Percentiles rank a stretch among this genome's conserved stretches.
Conservation (phyloP, 768 basidiomycete genomes). For the Arthromyces matolae region DNA sequence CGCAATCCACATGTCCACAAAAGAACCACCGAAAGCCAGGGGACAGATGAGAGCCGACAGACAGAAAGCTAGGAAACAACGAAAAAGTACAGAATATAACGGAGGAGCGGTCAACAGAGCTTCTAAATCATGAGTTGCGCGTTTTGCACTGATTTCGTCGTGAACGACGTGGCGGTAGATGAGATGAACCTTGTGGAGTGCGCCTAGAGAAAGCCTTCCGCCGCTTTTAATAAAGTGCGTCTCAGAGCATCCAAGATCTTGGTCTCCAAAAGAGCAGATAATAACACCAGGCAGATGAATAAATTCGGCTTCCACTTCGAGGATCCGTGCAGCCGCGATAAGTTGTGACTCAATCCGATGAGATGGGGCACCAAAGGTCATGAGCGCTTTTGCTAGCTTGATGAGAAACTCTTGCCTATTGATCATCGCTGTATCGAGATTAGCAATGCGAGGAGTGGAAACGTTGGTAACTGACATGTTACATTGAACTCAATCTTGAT, state of each 20-base stretch:
- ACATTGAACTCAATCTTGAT: conserved; percentile 74
- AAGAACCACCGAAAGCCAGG: conserved; percentile 79
- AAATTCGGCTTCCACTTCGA: conserved; percentile 90
- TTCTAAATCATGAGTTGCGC: conserved; percentile 63
- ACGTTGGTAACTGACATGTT: conserved; percentile 43
- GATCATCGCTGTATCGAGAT: conserved; percentile 54
- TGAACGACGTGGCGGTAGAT: conserved; percentile 88
- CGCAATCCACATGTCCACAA: conserved; percentile 82
- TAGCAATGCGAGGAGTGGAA: neutral
- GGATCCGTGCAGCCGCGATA: conserved; percentile 79
- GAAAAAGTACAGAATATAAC: conserved; percentile 56
- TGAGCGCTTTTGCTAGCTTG: conserved; percentile 80
- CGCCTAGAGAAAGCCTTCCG: conserved; percentile 77
- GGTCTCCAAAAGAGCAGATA: conserved; percentile 87
- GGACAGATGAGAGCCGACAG: conserved; percentile 79
- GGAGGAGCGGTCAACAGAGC: conserved; percentile 60
- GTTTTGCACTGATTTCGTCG: conserved; percentile 83
- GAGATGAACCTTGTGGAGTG: conserved; percentile 78
- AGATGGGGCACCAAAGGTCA: conserved; percentile 90
- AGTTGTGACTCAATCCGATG: conserved; percentile 94
- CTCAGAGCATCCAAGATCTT: conserved; percentile 84
- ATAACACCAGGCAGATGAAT: conserved; percentile 80
- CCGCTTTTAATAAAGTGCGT: conserved; percentile 84
- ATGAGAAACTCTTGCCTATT: conserved; percentile 84
- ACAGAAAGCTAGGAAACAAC: conserved; percentile 66